Evolutionary conservation across 1,139 yeast species (phyloP).

Genomic region (Eremothecium gossypii): DNA sequence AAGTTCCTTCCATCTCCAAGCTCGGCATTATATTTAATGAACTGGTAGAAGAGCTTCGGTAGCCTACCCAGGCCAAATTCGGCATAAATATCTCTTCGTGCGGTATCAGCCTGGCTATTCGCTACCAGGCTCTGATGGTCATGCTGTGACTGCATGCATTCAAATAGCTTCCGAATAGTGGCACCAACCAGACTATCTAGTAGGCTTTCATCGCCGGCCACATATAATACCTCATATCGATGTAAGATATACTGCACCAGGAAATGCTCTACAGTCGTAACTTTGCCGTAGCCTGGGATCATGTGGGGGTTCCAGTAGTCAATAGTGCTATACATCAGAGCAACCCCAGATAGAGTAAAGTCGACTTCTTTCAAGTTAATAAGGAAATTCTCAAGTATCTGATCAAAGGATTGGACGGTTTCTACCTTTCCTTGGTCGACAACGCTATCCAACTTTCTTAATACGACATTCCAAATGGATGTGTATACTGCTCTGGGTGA

Average conservation of each 20-base stretch:
- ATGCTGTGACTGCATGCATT: neutral
- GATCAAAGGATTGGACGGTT: too few species aligned
- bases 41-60: neutral
- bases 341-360: neutral
- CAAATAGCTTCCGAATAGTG: neutral
- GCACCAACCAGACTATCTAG: neutral
- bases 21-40: neutral
- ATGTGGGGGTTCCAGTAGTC: constrained; percentile 1
- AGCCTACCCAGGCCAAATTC: neutral
- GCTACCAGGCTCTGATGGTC: neutral
- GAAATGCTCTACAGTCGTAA: constrained; percentile 1
- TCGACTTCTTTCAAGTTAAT: neutral
- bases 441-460: neutral
- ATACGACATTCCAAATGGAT: constrained; percentile 1
- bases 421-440: neutral
- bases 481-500: neutral
- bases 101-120: neutral
- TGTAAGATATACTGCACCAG: neutral
- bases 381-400: neutral
- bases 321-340: neutral
- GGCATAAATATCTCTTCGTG: neutral
- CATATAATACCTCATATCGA: neutral
- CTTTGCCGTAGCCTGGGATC: constrained; percentile 1
- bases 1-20: neutral
- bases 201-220: neutral